Base-by-base conservation (phyloP, 2,329 filamentous ascomycete species). In the Hirsutella rhossiliensis region DNA sequence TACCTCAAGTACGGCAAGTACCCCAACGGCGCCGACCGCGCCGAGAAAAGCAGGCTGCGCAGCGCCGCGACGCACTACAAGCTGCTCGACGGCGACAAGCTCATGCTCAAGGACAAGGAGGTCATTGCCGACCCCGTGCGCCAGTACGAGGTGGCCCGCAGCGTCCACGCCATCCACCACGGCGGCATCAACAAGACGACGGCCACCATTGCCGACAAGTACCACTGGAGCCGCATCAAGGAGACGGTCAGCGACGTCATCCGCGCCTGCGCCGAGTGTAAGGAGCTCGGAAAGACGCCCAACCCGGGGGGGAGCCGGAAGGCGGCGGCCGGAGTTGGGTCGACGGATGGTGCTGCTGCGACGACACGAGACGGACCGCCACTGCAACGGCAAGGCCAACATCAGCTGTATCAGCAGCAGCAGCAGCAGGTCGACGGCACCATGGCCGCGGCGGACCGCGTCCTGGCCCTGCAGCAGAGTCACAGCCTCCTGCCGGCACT, bases 141-240 rank as follows among this genome's bases (percentile, higher is more conserved):
- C 51, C 92, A 98, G 68, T 94, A 94, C 62, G 86, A 92, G 47
- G 92, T 97, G 54, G 87, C 89, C 12, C 74, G 84, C 39, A 71
- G 75, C 46, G 75, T 89, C 32, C 92, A 98, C 63, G 71, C 79
- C 45, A 63, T 68, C 45, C 75, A 82, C 37, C 92, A 98, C 59
- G 87, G 84, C 7, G 92, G 92, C 42, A 97, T 97, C 71, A 98
- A 98, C 71, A 96, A 96, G 69, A 97, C 90, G 0, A 97, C 90
- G 1, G 89, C 90, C 18, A 84, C 81, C 18, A 95, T 98, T 56
- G 87, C 90, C 11, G 87, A 96, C 59, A 84, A 83, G 57, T 96
- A 90, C 60, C 92, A 97, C 65, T 98, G 92, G 92, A 89, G 94
- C 40, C 79, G 90, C 48, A 97, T 97, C 68, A 98, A 97, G 62